A percentile compares a stretch with the other conserved stretches of the same genome.
phyloP scores from a whole-genome alignment of 2,329 filamentous ascomycete species.

The Penicillium paneum region DNA sequence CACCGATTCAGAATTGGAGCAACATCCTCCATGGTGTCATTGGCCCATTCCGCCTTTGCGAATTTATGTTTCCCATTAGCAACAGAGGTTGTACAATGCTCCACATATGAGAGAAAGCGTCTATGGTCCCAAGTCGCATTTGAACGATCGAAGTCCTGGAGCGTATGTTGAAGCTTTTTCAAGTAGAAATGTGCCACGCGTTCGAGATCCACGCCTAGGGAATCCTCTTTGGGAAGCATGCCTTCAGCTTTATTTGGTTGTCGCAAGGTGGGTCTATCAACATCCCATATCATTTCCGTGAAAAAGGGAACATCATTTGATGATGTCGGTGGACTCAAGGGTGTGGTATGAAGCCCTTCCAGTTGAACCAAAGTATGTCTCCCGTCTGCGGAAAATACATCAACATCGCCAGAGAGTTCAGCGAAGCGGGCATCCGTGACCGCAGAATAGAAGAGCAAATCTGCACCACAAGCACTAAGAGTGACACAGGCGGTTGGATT shows the following conservation, averaged over 20 bases:
- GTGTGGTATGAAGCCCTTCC: conserved; percentile 22
- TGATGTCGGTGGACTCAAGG: conserved; percentile 15
- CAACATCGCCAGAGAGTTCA: conserved; percentile 26
- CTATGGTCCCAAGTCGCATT: conserved; percentile 6
- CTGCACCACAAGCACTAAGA: conserved; percentile 6
- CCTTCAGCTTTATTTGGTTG: neutral
- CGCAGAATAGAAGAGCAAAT: conserved; percentile 18
- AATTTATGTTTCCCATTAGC: conserved; percentile 10
- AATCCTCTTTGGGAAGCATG: neutral
- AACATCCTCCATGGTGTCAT: conserved; percentile 11
- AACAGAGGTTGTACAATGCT: conserved; percentile 11
- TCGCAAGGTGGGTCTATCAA: conserved; percentile 11
- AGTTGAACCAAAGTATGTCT: conserved; percentile 18
- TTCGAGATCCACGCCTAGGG: conserved; percentile 12
- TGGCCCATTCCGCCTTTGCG: conserved; percentile 10
- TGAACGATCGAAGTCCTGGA: neutral
- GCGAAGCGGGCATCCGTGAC: conserved; percentile 14
- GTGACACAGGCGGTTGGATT: conserved; percentile 10
- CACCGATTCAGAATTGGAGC: conserved; percentile 12
- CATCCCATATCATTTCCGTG: conserved; percentile 17
- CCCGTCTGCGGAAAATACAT: conserved; percentile 19
- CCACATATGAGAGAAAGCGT: conserved; percentile 15
- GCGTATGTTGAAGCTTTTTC: conserved; percentile 2
- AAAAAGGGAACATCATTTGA: conserved; percentile 20
- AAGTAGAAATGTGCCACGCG: conserved; percentile 21